phyloP scores from a whole-genome alignment of 805 yeast genomes.

The Candida incommunis region DNA sequence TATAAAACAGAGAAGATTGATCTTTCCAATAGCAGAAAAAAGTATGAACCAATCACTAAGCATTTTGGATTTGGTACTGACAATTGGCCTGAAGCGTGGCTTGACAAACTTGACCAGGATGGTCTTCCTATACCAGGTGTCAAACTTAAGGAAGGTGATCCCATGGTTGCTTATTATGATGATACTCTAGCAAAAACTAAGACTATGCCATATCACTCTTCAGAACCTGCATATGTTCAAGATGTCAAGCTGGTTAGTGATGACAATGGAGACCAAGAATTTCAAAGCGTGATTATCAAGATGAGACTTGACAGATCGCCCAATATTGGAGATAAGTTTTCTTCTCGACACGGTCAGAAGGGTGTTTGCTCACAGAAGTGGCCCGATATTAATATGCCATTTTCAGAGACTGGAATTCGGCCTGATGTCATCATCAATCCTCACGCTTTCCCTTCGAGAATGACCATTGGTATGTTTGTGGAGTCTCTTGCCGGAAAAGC shows the following conservation, averaged over 20 bases:
- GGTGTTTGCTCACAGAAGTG: slow-evolving; percentile 98
- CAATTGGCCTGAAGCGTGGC: slow-evolving; percentile 86
- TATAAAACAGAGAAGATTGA: slow-evolving; percentile 91
- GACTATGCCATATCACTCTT: slow-evolving; percentile 82
- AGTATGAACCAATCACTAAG: slow-evolving; percentile 90
- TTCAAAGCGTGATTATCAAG: slow-evolving; percentile 76
- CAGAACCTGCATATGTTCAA: slow-evolving; percentile 89
- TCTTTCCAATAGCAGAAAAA: slow-evolving; percentile 56
- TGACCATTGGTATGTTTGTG: slow-evolving; percentile 99
- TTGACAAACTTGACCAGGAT: slow-evolving; percentile 74
- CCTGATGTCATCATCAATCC: slow-evolving; percentile 98
- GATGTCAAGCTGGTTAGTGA: slow-evolving; percentile 89
- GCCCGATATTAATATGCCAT: slow-evolving; percentile 96
- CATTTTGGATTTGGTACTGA: slow-evolving; percentile 92
- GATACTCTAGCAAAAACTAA: slow-evolving; percentile 84
- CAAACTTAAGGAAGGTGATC: slow-evolving; percentile 87
- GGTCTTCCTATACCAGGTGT: slow-evolving; percentile 88
- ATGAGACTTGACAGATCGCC: slow-evolving; percentile 86
- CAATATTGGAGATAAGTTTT: slow-evolving; percentile 92
- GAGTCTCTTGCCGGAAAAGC: slow-evolving; percentile 98
- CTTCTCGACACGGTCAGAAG: slow-evolving; percentile 96
- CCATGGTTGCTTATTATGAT: slow-evolving; percentile 84
- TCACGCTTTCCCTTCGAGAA: slow-evolving; percentile 99
- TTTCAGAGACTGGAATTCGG: slow-evolving; percentile 88
- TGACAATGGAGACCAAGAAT: slow-evolving; percentile 59